phyloP scores from a whole-genome alignment of 1,284 basidiomycete genomes.

The Ustilago esculenta region DNA sequence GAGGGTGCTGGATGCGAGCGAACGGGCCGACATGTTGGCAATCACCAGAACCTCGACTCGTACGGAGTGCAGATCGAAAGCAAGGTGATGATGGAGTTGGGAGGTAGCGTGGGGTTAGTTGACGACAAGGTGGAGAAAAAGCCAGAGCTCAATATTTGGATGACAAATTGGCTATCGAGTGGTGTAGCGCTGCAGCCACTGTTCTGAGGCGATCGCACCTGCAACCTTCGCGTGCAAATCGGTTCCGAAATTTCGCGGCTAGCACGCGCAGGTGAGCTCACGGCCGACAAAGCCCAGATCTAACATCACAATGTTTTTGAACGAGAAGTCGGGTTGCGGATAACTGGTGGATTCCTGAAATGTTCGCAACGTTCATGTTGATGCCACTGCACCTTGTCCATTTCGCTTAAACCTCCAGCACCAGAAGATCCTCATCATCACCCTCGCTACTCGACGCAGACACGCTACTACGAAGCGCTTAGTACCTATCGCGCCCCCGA shows the following conservation, averaged over 20 bases:
- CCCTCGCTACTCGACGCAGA: too few species aligned
- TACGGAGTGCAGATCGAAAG: background rate
- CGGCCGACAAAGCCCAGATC: constrained; percentile 14
- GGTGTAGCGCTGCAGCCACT: constrained; percentile 8
- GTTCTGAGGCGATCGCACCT: constrained; percentile 18
- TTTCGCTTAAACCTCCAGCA: too few species aligned
- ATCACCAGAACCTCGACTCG: constrained; percentile 1
- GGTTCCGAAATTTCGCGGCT: constrained; percentile 18
- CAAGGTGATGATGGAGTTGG: constrained; percentile 4
- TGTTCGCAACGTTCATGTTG: too few species aligned
- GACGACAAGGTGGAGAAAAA: constrained; percentile 18
- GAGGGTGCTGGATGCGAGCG: constrained; percentile 25
- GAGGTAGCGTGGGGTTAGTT: background rate
- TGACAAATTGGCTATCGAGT: constrained; percentile 40
- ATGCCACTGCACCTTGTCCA: too few species aligned
- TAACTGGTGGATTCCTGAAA: background rate
- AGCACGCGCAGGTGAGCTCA: background rate
- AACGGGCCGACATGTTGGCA: constrained; percentile 38
- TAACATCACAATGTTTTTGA: constrained; percentile 1
- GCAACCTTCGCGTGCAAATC: constrained; percentile 16
- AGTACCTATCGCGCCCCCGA: too few species aligned
- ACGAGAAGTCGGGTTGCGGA: constrained; percentile 11
- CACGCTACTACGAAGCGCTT: too few species aligned
- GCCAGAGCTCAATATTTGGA: constrained; percentile 10
- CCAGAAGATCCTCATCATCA: too few species aligned